Evolutionary conservation across 495 filamentous ascomycete genomes (phyloP), one percentile per base, ranked within the genome.

Genomic region (Penicillium bialowiezense): DNA sequence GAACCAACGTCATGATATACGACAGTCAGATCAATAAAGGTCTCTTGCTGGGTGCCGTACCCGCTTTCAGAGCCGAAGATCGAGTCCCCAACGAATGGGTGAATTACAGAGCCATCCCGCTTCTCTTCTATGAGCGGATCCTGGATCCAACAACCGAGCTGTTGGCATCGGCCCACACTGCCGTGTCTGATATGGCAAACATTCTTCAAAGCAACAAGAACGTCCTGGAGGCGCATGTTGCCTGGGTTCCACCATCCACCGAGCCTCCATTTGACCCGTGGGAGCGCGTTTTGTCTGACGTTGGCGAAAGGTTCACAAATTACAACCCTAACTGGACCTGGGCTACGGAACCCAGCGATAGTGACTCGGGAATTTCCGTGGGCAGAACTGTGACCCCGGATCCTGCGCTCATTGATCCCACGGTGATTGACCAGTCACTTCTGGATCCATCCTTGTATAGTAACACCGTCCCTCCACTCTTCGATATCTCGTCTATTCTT

Each of bases 61-160:
- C 55, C 14, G 41, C 49, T 6, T 28, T 29, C 5, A 14, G 51
- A 7, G 18, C 1, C 0, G 31, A 54, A 0, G 63, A 69, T 1
- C 50, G 52, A 45, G 55, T 74, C 1, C 67, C 65, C 5, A 31
- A 39, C 3, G 51, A 48, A 0, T 72, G 65, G 62, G 50, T 52
- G 23, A 23, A 51, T 5, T 26, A 52, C 12, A 23, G 15, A 5
- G 21, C 50, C 2, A 40, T 64, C 3, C 65, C 69, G 0, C 28
- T 74, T 0, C 41, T 66, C 7, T 58, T 74, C 41, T 75, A 70
- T 31, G 72, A 75, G 48, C 62, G 51, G 5, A 37, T 75, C 18
- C 33, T 68, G 34, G 61, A 69, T 39, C 66, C 68, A 0, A 15
- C 50, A 8, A 7, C 13, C 0, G 56, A 57, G 8, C 41, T 58